Conservation (phyloP, 202 grass and related monocot genomes). For the Elaeis oleifera region DNA sequence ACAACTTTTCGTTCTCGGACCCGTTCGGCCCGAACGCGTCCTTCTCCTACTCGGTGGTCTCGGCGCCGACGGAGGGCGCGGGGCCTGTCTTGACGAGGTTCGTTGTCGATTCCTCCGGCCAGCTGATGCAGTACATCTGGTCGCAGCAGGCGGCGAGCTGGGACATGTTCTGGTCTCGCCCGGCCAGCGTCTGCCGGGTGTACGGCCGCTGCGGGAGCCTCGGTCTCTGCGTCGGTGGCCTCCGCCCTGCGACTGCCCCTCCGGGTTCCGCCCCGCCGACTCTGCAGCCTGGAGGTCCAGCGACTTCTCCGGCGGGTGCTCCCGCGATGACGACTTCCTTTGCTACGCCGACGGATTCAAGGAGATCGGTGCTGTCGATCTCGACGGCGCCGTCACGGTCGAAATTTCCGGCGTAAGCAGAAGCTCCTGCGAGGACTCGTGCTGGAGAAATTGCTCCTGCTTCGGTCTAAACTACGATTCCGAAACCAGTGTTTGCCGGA, state of each 20-base stretch:
- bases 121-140: slow-evolving; percentile 14
- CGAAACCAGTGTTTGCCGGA: background rate
- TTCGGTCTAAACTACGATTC: slow-evolving; percentile 6
- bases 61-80: background rate
- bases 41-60: slow-evolving; percentile 8
- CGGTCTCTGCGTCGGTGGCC: slow-evolving; percentile 1
- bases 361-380: background rate
- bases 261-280: background rate
- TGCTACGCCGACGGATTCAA: slow-evolving; percentile 3
- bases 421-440: background rate
- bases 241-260: background rate
- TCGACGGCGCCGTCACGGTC: background rate
- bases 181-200: background rate
- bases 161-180: slow-evolving; percentile 8
- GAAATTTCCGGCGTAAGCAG: background rate
- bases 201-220: slow-evolving; percentile 12
- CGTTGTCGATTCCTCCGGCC: slow-evolving; percentile 8
- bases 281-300: slow-evolving; percentile 9
- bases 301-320: slow-evolving; percentile 17
- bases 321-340: slow-evolving; percentile 6
- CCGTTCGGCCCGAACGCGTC: slow-evolving; percentile 14
- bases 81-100: background rate
- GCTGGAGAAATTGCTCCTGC: slow-evolving; percentile 3
- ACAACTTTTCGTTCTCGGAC: slow-evolving; percentile 4
- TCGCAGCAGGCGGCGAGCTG: slow-evolving; percentile 10